Base-by-base conservation (phyloP, 2,329 filamentous ascomycete genomes). In the Onygenales sp. region DNA sequence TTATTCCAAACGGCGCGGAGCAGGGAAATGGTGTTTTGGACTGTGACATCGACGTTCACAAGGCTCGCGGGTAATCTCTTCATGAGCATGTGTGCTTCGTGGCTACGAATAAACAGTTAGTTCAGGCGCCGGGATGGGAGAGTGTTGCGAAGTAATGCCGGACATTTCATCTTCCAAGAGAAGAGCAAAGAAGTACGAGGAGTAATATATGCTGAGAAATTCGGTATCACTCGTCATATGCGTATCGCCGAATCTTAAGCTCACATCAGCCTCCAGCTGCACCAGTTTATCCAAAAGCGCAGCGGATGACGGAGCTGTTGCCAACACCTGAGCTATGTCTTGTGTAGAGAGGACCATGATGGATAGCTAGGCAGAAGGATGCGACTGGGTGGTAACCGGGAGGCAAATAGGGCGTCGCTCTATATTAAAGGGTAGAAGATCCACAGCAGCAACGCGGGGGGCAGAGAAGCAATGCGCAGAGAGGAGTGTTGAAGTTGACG, bases 91-190 rank as follows among this genome's bases (percentile, higher is more conserved):
- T 68, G 70, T 51, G 70, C 69, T 66, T 73, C 70, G 45, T 62
- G 57, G 51, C 70, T 71, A 46, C 31, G 21, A 14, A 47, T 32
- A 14, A 48, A 31, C 14, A 31, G 44, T 43, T 42, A 49, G 37
- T 37, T 17, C 39, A 48, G 32, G 48, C 37, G n/a, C 21, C n/a
- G 7, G 7, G 37, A 21, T n/a, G 27, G 8, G 48, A 2, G 9
- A 17, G 42, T 44, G 42, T 49, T 53, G 7, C 53, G 2, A 27
- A 59, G 33, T 7, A 4, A 4, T 8, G 17, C 42, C 68, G 60
- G 33, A 73, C 70, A 70, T 62, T 59, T 73, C 63, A 48, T 70
- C 63, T 8, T 64, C 65, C 43, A 72, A 64, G 46, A 73, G 65
- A 42, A 71, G 68, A 6, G 66, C 65, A 46, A 72, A 64, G 46